phyloP scores from a whole-genome alignment of 306 rosid species.

The Ormosia emarginata region DNA sequence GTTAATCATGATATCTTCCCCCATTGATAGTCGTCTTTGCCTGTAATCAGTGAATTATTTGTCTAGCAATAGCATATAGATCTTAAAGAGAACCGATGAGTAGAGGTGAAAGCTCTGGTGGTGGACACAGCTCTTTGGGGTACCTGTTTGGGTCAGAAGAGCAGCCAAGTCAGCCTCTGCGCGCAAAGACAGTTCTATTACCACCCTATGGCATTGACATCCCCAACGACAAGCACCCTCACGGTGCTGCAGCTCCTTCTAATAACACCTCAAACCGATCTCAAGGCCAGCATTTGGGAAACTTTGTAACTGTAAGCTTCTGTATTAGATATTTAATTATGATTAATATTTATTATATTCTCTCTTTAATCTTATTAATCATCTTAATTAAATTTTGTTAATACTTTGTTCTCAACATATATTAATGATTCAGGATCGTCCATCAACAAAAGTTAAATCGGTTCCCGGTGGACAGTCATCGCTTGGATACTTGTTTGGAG shows the following conservation, averaged over 20 bases:
- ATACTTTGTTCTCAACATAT: not conserved
- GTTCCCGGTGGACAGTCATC: constrained; percentile 88
- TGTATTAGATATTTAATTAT: not conserved
- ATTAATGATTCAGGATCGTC: constrained; percentile 56
- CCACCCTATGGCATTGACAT: constrained; percentile 64
- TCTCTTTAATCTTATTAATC: not conserved
- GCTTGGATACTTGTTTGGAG: constrained; percentile 86
- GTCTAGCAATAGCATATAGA: not conserved
- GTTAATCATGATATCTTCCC: not conserved
- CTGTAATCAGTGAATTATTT: not conserved
- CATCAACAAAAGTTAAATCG: constrained; percentile 71
- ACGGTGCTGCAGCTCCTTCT: constrained; percentile 23
- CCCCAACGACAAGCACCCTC: constrained; percentile 17
- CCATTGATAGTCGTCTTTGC: not conserved
- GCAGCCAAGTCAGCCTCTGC: constrained; percentile 38
- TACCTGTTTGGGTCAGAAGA: constrained; percentile 69
- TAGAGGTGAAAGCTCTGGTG: constrained; percentile 70
- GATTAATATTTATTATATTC: no score
- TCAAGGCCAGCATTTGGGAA: constrained; percentile 52
- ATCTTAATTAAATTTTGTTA: not conserved
- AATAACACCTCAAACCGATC: constrained; percentile 38
- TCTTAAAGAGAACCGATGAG: constrained; percentile 39
- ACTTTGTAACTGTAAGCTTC: constrained; percentile 49
- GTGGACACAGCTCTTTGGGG: constrained; percentile 74
- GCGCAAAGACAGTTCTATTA: constrained; percentile 6